These are phyloP conservation scores for Nannochloris sp. DNA, from an alignment of 139 green algal genomes.

Conservation along the genomic window DNA sequence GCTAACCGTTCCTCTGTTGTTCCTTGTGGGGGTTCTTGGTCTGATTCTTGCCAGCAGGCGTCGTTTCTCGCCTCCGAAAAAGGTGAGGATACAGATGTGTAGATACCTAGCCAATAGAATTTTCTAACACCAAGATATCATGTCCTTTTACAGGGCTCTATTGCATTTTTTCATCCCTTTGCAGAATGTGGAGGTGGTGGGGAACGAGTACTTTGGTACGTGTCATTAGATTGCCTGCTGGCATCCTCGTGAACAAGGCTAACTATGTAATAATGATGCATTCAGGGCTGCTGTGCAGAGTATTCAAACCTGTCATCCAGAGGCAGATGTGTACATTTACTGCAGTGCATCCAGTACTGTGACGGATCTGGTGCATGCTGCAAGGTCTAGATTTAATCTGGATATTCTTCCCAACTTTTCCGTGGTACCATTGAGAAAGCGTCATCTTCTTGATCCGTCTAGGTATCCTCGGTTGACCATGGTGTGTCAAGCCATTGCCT, in stretches of 20 bases:
- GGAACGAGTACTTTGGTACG: constrained; percentile 85
- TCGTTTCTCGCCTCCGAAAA: no score
- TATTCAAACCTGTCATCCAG: no score
- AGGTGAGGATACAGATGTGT: no score
- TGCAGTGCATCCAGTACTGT: neutral
- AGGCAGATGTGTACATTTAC: constrained; percentile 19
- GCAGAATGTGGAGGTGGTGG: constrained; percentile 83
- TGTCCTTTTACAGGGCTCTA: constrained; percentile 38
- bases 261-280: no score
- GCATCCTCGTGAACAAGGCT: no score
- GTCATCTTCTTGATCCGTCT: constrained; percentile 41
- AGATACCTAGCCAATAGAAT: no score
- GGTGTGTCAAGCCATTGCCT: constrained; percentile 63
- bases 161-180: constrained; percentile 93
- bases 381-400: constrained; percentile 58
- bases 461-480: constrained; percentile 82
- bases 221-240: no score
- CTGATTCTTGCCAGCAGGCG: no score
- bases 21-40: no score
- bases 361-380: constrained; percentile 45
- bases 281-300: no score
- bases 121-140: no score
- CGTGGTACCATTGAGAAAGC: constrained; percentile 50
- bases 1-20: no score
- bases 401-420: constrained; percentile 29